phyloP scores from a whole-genome alignment of 345 rosid species.

The Melastoma malabathricum region DNA sequence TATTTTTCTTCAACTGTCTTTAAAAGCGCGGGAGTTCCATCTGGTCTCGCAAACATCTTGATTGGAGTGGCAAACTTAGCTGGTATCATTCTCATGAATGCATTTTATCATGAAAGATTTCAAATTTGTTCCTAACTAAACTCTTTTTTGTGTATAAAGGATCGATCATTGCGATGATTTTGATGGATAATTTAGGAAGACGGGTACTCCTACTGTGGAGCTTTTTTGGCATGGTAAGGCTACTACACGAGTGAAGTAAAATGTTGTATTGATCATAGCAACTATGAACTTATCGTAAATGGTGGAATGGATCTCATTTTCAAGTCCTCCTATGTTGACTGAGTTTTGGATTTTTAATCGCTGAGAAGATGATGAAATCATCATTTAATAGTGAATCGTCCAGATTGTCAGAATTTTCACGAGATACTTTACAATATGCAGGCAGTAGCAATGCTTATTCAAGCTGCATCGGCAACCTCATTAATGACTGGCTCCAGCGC shows the following conservation, averaged over 20 bases:
- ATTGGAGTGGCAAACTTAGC: constrained; percentile 69
- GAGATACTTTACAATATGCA: constrained; percentile 17
- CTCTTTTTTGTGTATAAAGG: constrained; percentile 28
- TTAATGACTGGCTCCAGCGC: constrained; percentile 27
- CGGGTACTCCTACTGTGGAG: constrained; percentile 33
- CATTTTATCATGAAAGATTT: constrained; percentile 5
- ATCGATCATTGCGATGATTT: constrained; percentile 68
- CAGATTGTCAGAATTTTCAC: neutral
- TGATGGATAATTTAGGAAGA: constrained; percentile 85
- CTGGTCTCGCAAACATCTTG: constrained; percentile 57
- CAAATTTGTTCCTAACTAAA: neutral
- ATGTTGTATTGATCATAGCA: neutral
- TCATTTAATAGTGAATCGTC: too few species aligned
- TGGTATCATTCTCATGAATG: constrained; percentile 26
- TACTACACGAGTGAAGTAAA: neutral
- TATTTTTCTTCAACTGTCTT: constrained; percentile 98
- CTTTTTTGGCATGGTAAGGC: constrained; percentile 34
- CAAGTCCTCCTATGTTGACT: too few species aligned
- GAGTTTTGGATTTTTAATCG: too few species aligned
- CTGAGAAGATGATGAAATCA: too few species aligned
- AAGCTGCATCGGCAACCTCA: constrained; percentile 58
- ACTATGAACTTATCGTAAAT: neutral
- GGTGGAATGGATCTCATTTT: too few species aligned
- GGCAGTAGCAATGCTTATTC: constrained; percentile 77
- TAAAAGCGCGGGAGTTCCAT: constrained; percentile 86